Evolutionary conservation across 345 rosid species (phyloP).

Genomic region (Fremontodendron californicum): DNA sequence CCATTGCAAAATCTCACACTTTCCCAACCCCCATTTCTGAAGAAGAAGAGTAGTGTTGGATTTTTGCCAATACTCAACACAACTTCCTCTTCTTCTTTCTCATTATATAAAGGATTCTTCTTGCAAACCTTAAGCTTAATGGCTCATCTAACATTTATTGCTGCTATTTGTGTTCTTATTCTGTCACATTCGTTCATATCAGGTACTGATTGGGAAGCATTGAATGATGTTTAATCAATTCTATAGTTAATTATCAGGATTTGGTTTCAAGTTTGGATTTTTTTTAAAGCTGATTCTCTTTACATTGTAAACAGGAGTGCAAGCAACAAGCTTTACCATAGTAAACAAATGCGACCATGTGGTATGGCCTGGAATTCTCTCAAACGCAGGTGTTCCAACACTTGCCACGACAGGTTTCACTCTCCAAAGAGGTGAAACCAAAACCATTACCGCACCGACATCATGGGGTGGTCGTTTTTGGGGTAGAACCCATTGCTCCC

Average conservation of each 20-base stretch:
- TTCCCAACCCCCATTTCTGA: neutral
- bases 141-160: neutral
- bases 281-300: neutral
- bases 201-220: neutral
- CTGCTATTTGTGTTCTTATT: neutral
- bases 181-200: neutral
- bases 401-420: neutral
- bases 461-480: conserved; percentile 6
- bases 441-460: neutral
- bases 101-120: neutral
- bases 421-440: neutral
- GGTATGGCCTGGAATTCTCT: conserved; percentile 4
- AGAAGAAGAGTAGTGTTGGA: neutral
- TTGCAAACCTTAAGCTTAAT: neutral
- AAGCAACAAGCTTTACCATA: neutral
- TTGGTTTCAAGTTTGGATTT: neutral
- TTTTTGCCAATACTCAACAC: neutral
- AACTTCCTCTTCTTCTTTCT: neutral
- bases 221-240: neutral
- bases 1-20: neutral
- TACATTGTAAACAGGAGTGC: neutral
- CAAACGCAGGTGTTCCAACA: neutral
- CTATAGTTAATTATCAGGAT: neutral
- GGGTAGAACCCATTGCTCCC: neutral
- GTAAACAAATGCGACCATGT: neutral